Conservation (phyloP, 805 yeast species). For the Suhomyces sp. region DNA sequence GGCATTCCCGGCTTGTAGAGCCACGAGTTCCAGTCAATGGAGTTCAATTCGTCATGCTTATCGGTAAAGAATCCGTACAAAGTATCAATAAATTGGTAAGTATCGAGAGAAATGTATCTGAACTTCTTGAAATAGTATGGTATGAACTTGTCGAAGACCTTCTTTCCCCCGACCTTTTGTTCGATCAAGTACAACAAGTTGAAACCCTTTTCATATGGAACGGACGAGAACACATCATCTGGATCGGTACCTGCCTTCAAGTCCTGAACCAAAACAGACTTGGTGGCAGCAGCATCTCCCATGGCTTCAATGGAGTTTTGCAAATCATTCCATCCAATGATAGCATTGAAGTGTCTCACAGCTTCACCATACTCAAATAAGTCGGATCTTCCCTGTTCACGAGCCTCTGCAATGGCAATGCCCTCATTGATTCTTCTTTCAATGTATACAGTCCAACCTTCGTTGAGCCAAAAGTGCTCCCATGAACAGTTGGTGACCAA, state of each 20-base stretch:
- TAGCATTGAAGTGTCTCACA: constrained; percentile 29
- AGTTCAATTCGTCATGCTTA: constrained; percentile 53
- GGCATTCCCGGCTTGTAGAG: constrained; percentile 82
- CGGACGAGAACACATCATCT: constrained; percentile 30
- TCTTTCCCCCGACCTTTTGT: constrained; percentile 59
- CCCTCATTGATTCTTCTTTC: constrained; percentile 34
- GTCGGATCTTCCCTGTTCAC: constrained; percentile 10
- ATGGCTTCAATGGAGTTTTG: constrained; percentile 22
- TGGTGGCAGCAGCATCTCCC: constrained; percentile 46
- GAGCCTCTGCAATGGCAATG: constrained; percentile 19
- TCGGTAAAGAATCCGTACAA: constrained; percentile 61
- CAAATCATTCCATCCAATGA: constrained; percentile 32
- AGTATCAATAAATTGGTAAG: constrained; percentile 75
- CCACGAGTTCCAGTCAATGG: constrained; percentile 86
- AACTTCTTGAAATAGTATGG: constrained; percentile 71
- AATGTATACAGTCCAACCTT: constrained; percentile 37
- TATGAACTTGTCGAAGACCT: constrained; percentile 73
- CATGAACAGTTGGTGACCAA: constrained; percentile 35
- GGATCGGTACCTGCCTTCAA: constrained; percentile 54
- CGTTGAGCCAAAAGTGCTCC: constrained; percentile 40
- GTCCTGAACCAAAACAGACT: constrained; percentile 66
- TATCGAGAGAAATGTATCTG: constrained; percentile 70
- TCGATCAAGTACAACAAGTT: constrained; percentile 65
- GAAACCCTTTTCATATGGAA: constrained; percentile 39
- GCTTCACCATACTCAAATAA: constrained; percentile 28